phyloP scores from a whole-genome alignment of 306 rosid species.

The Corylus americana region DNA sequence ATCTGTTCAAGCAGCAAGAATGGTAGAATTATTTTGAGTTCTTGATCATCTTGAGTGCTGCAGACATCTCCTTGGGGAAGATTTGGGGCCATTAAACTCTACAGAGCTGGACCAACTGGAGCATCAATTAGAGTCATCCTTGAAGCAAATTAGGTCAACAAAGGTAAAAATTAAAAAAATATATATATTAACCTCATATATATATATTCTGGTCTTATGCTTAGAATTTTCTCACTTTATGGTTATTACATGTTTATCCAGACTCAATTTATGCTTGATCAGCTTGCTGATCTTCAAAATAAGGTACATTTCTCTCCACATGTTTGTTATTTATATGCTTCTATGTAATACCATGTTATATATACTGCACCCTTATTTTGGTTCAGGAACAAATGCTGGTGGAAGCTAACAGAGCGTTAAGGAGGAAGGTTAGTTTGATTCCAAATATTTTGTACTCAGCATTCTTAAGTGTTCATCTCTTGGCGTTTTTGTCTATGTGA shows the following conservation, averaged over 20 bases:
- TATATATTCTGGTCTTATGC: too few species aligned
- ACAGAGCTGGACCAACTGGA: conserved; percentile 73
- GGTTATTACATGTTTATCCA: conserved; percentile 27
- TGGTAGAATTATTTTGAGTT: conserved; percentile 1
- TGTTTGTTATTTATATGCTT: not conserved
- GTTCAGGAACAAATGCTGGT: conserved; percentile 65
- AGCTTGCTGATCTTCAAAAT: conserved; percentile 76
- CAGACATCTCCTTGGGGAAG: conserved; percentile 90
- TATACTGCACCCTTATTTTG: not conserved
- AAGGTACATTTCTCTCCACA: conserved; percentile 38
- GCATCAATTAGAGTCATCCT: conserved; percentile 68
- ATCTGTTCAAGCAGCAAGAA: not conserved
- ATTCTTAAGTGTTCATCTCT: too few species aligned
- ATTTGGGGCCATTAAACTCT: conserved; percentile 60
- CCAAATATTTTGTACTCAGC: too few species aligned
- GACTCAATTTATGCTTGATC: conserved; percentile 75
- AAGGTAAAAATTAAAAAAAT: conserved; percentile 43
- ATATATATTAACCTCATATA: too few species aligned
- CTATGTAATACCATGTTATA: not conserved
- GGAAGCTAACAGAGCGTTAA: conserved; percentile 56
- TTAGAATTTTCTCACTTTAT: not conserved
- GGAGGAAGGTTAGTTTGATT: conserved; percentile 51
- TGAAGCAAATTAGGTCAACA: conserved; percentile 70
- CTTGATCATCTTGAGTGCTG: conserved; percentile 14
- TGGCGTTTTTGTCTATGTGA: too few species aligned